Evolutionary conservation across 2,329 filamentous ascomycete genomes (phyloP), one percentile per base, ranked within the genome.

Genomic region (Diaporthe capsici): DNA sequence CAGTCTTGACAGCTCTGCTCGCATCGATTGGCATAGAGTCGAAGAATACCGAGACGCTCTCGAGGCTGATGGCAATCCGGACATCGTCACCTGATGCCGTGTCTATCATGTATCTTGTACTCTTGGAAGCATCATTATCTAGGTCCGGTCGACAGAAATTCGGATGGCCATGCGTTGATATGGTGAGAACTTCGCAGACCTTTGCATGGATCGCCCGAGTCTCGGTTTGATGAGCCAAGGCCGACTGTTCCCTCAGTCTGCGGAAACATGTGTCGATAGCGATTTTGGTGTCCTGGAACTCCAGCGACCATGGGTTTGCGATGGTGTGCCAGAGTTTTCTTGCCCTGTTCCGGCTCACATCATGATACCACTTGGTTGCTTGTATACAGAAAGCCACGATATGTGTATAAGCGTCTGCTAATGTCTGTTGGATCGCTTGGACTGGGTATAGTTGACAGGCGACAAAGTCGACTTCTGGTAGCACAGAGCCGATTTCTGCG

Each of bases 311-410:
- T 22, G 55, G 55, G 15, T 57, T 57, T 34, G 17, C 55, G 8
- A 57, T 34, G 28, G 28, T 6, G 28, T 57, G 28, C 55, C 55
- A 34, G 17, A 34, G 15, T 20, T 57, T 34, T 57, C 55, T 57
- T 10, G 28, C 55, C 7, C 15, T 34, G 17, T 31, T 57, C 28
- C 25, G 55, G 10, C 55, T 57, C 25, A 57, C 25, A 31, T 57
- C 53, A 3, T 57, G 53, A 31, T 57, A 57, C 53, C 53, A 57
- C 53, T 57, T 57, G 53, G 53, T 57, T 31, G 53, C 53, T 31
- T 57, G 25, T 20, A 57, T 57, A 31, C 53, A 28, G 17, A 31
- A 57, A 28, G 53, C 28, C 13, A 57, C 53, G 8, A 57, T 17
- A 20, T 57, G 53, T 31, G 28, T 57, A 20, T 57, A 57, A 8